Evolutionary conservation across 306 rosid species (phyloP), one percentile per base, ranked within the genome.

Genomic region (Lathyrus tuberosus): DNA sequence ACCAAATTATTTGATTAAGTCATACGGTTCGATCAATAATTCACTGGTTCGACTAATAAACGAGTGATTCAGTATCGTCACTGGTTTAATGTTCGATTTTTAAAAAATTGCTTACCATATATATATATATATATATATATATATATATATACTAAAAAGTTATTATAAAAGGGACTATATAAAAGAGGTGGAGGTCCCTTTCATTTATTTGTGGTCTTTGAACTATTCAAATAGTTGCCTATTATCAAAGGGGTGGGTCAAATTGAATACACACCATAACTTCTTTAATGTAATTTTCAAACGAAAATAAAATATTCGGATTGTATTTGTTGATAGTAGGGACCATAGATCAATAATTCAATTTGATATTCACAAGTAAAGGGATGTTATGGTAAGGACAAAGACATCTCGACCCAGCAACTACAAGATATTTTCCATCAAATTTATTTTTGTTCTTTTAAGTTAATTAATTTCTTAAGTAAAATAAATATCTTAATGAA

Each of bases 291-390:
- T 41, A 15, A 7, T 38, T 26, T 40, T 15, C 16, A 2, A 16
- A 3, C 42, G 1, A 26, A 56, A 10, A 48, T 3, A 17, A 35
- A 31, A 16, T 13, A 11, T 20, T 5, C 10, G 9, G 14, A 2
- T 24, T 18, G 8, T 58, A 18, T 16, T 20, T 33, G 51, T 56
- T 57, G 51, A 42, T 12, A n/a, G 49, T 33, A 33, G 44, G 66
- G 24, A 47, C 59, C 64, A 24, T 38, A 18, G 41, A 18, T 66
- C 66, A 52, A 69, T 54, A 41, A 51, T 52, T 61, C 65, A 52
- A 38, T 46, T 42, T 35, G 3, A 10, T 35, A 60, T 26, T 53
- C 58, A 13, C 5, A 18, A 40, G 33, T 28, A 18, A 74, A 53
- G 13, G 13, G 7, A 56, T 51, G 13, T 40, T 51, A 38, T 20